Percentiles rank a stretch among this genome's conserved stretches.
Conservation (phyloP, 73 alveolate species). For the Paramecium sexaurelia region DNA sequence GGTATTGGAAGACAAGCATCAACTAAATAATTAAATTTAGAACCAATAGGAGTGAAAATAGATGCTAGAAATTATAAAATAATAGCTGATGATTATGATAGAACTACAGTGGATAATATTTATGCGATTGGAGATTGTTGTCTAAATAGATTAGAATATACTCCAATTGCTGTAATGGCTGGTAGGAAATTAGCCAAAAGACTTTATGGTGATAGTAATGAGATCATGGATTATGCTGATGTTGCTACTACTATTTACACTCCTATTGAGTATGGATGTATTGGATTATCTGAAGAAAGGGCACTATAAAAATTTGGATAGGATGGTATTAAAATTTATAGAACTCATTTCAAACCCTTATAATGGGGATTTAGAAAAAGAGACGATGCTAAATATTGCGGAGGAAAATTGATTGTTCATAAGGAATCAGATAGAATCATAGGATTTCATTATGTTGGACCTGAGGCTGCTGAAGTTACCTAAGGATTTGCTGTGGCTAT, state of each 20-base stretch:
- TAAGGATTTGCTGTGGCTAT: slow-evolving; percentile 98
- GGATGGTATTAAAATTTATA: slow-evolving; percentile 88
- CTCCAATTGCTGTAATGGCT: slow-evolving; percentile 97
- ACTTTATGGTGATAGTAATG: slow-evolving; percentile 80
- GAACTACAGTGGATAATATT: slow-evolving; percentile 84
- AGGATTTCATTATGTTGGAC: slow-evolving; percentile 97
- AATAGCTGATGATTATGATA: slow-evolving; percentile 78
- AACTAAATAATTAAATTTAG: slow-evolving; percentile 81
- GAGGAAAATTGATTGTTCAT: slow-evolving; percentile 86
- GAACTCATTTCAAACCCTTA: slow-evolving; percentile 93
- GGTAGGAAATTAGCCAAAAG: slow-evolving; percentile 94
- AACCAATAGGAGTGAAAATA: slow-evolving; percentile 83
- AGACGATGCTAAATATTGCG: slow-evolving; percentile 80
- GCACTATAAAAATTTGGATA: slow-evolving; percentile 89
- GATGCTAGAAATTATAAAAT: slow-evolving; percentile 80
- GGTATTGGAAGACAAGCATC: slow-evolving; percentile 97
- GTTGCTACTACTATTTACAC: slow-evolving; percentile 99
- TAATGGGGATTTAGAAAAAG: slow-evolving; percentile 93
- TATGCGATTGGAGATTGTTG: slow-evolving; percentile 95
- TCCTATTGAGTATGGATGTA: slow-evolving; percentile 96
- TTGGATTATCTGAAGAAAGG: slow-evolving; percentile 90
- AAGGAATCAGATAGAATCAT: slow-evolving; percentile 84
- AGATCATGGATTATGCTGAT: slow-evolving; percentile 92
- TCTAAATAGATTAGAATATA: slow-evolving; percentile 94
- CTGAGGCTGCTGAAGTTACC: slow-evolving; percentile 99